phyloP scores from a whole-genome alignment of 495 filamentous ascomycete species.

The Penicillium argentinense region DNA sequence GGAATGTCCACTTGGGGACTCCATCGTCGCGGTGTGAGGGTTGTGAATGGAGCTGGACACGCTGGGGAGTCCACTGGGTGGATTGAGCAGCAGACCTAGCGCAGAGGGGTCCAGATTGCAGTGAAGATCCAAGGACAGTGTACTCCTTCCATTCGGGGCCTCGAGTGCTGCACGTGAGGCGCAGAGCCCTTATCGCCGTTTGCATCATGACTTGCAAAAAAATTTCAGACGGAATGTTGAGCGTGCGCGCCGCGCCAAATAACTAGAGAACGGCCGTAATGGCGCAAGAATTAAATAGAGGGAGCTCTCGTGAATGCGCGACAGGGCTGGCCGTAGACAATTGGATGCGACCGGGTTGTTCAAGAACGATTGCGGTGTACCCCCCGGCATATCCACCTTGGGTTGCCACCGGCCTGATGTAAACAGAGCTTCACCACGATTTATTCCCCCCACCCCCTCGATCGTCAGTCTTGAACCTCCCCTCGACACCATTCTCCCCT shows the following conservation, averaged over 20 bases:
- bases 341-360: neutral
- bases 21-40: constrained; percentile 1
- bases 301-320: too few relatives aligned
- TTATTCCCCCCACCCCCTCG: neutral
- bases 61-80: neutral
- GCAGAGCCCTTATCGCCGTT: constrained; percentile 26
- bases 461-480: neutral
- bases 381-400: constrained; percentile 25
- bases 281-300: neutral
- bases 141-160: too few relatives aligned
- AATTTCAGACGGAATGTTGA: constrained; percentile 6
- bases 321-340: too few relatives aligned
- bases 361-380: constrained; percentile 4
- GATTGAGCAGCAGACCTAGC: constrained; percentile 4
- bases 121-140: constrained; percentile 8
- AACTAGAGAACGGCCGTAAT: neutral
- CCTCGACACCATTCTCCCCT: constrained; percentile 1
- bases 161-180: constrained; percentile 24
- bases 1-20: neutral
- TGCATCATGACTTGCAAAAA: constrained; percentile 20
- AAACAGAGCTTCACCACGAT: constrained; percentile 12
- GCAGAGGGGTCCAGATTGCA: constrained; percentile 4
- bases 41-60: constrained; percentile 8
- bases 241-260: too few relatives aligned
- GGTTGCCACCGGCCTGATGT: constrained; percentile 28